Percentiles rank a stretch among this genome's conserved stretches.
Evolutionary conservation across 495 filamentous ascomycete genomes (phyloP).

Genomic region (Monascus purpureus): DNA sequence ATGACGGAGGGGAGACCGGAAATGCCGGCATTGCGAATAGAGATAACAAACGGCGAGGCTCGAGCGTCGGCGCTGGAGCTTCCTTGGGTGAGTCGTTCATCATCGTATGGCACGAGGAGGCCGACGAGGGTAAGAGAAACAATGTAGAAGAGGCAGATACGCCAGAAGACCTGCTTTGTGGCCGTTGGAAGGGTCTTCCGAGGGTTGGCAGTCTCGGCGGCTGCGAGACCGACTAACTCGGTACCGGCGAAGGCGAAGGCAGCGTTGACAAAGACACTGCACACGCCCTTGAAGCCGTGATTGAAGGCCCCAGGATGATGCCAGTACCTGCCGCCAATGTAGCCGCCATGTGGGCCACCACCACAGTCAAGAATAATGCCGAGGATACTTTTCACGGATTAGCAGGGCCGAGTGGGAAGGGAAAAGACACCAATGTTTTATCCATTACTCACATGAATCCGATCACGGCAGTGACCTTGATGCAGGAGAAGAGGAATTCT

Average conservation of each 20-base stretch:
- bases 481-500: conserved; percentile 72
- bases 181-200: conserved; percentile 76
- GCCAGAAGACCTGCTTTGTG: conserved; percentile 92
- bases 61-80: conserved; percentile 45
- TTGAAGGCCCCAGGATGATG: conserved; percentile 74
- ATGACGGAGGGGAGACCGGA: conserved; percentile 63
- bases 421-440: not conserved
- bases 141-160: conserved; percentile 79
- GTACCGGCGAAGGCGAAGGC: conserved; percentile 89
- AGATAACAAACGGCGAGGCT: conserved; percentile 82
- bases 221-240: conserved; percentile 84
- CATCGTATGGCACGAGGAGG: conserved; percentile 56
- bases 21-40: conserved; percentile 70
- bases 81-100: conserved; percentile 43
- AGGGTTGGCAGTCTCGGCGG: conserved; percentile 77
- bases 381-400: conserved; percentile 39
- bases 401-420: no score
- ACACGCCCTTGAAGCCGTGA: conserved; percentile 89
- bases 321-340: conserved; percentile 82
- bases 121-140: conserved; percentile 62
- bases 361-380: conserved; percentile 69
- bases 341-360: conserved; percentile 58
- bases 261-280: conserved; percentile 84
- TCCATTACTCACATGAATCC: conserved; percentile 60
- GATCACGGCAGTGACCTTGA: conserved; percentile 79